Evolutionary conservation across 1,139 yeast species (phyloP), one percentile per base, ranked within the genome.

Genomic region (Yamadazyma triangularis): DNA sequence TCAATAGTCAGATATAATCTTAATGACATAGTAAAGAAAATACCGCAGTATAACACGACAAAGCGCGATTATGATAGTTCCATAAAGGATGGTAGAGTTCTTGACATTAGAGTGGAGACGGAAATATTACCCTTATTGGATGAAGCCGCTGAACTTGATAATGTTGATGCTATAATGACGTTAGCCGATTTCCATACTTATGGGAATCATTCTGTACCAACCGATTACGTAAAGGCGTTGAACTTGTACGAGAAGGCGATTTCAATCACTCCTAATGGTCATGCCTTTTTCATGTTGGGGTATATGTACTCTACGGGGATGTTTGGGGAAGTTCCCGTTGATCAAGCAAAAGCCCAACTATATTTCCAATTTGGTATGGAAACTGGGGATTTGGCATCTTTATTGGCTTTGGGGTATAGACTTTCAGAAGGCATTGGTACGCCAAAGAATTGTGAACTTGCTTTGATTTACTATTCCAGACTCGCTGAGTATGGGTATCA

Each of bases 211-310:
- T 73, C 84, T 1, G 58, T 71, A 15, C 73, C 79, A 1, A 66
- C 77, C 4, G 68, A 87, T 54, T 76, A 79, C 38, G 36, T 71
- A 1, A 46, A 50, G 27, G 84, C 95, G 0, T 52, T 76, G 23
- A 40, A 61, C 2, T 76, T 72, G 41, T 82, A 84, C 53, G 64
- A 73, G 15, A 46, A 54, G 32, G 72, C 77, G 7, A 74, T 79
- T 2, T 59, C 58, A 5, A 33, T 61, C 4, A 42, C 52, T 7
- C 70, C 76, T 6, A 65, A 79, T 42, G 70, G 83, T 2, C 75
- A 81, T 26, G 87, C 91, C 0, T 79, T 85, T 50, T 88, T 77
- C 56, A 81, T 85, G 78, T 58, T 83, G 9, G 97, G 94, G 0
- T 70, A 82, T 33, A 71, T 81, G 37, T 73, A 87, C 48, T 67